Evolutionary conservation across 139 green algal species (phyloP), one percentile per base, ranked within the genome.

Genomic region (Coelastrella sp.): DNA sequence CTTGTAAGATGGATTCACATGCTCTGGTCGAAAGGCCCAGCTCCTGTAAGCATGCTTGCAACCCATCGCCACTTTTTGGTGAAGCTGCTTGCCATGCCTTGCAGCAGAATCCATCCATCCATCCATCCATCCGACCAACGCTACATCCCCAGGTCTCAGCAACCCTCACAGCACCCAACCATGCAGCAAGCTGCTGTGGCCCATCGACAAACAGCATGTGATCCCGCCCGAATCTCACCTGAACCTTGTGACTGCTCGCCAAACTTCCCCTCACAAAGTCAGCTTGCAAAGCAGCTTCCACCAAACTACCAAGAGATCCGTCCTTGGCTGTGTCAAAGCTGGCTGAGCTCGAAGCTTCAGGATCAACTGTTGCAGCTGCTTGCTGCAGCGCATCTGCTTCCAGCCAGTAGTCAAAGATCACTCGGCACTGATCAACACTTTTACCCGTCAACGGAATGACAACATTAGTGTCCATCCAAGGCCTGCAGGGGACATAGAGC

Each of bases 381-480:
- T 47, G 23, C 56, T 86, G 58, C 57, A 90, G 17, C 13, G 86
- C 87, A 65, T 7, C 80, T 16, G 80, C 22, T 7, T 92, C 84
- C 10, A 94, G 58, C 81, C 64, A 91, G 58, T 85, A 94, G 58
- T 93, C 90, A 79, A 93, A 93, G 4, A 60, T 13, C 0, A 96
- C 94, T 6, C 64, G 57, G 83, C 94, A 96, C 19, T 47, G 73
- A 64, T 94, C 74, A 2, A 73, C 20, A 5, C 59, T 79, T n/a
- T 19, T 77, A 61, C 76, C 65, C 13, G 64, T 71, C 0, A 74
- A 65, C 0, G 95, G 95, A 5, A 92, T 4, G 22, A 96, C 93
- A 7, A 94, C 54, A 83, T 96, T 96, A 11, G 85, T 93, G 77
- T 96, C 95, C 83, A 96, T 75, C 92, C 93, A 96, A 3, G 88